These are phyloP conservation scores for Abelmoschus esculentus DNA, from an alignment of 345 rosid genomes.

Conservation along the genomic window DNA sequence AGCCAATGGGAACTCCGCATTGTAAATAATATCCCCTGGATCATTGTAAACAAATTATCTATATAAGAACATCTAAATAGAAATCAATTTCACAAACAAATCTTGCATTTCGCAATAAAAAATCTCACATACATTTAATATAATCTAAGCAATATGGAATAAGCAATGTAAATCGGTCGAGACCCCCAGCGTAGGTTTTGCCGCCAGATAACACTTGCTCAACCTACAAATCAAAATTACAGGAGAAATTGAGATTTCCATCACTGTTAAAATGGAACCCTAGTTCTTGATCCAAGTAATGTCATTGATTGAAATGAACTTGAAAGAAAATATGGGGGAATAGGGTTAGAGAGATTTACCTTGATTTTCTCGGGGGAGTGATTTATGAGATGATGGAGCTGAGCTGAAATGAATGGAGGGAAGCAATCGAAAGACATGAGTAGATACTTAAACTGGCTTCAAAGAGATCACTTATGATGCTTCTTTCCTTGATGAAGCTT, in stretches of 20 bases:
- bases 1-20: conserved; percentile 61
- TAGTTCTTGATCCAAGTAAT: background rate
- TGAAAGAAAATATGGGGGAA: background rate
- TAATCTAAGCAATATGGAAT: conserved; percentile 82
- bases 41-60: conserved; percentile 6
- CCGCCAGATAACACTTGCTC: conserved; percentile 81
- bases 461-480: background rate
- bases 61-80: background rate
- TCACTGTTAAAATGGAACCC: conserved; percentile 6
- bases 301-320: background rate
- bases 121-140: conserved; percentile 58
- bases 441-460: background rate
- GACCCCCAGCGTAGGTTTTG: conserved; percentile 39
- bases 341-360: conserved; percentile 27
- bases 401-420: conserved; percentile 67
- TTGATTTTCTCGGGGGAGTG: conserved; percentile 52
- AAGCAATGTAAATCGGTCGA: conserved; percentile 82
- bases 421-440: conserved; percentile 56
- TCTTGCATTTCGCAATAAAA: background rate
- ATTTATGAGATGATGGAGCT: conserved; percentile 67
- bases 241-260: background rate
- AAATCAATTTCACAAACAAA: background rate
- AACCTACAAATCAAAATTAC: conserved; percentile 36
- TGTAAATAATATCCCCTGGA: conserved; percentile 85
- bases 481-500: background rate